Conservation (phyloP, 768 basidiomycete genomes). For the Hygrophoropsis aurantiaca region DNA sequence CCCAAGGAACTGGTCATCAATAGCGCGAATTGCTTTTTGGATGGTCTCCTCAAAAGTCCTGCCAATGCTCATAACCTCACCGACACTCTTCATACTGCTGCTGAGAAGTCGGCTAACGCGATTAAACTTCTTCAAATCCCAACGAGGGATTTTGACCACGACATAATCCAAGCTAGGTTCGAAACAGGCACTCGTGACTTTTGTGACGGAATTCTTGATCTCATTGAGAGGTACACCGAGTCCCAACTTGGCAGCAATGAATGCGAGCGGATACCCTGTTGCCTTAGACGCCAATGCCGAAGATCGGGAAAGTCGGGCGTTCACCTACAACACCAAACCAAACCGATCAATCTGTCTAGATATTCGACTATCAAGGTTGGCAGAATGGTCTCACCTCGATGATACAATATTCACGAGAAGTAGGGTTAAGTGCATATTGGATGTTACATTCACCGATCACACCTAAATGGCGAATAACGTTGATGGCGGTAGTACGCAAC, state of each 20-base stretch:
- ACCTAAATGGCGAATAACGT: conserved; percentile 97
- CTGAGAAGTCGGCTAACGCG: conserved; percentile 89
- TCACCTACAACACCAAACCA: conserved; percentile 49
- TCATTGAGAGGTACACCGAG: conserved; percentile 96
- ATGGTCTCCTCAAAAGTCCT: conserved; percentile 98
- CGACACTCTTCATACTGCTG: conserved; percentile 98
- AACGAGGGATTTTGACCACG: conserved; percentile 98
- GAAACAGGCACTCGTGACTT: conserved; percentile 95
- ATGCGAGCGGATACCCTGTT: conserved; percentile 96
- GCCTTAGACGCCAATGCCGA: conserved; percentile 98
- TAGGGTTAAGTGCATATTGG: conserved; percentile 95
- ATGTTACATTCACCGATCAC: conserved; percentile 99
- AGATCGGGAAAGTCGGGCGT: conserved; percentile 97
- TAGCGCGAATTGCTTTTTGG: conserved; percentile 95
- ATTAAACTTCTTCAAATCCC: conserved; percentile 98
- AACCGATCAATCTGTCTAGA: conserved; percentile 1
- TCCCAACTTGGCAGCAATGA: conserved; percentile 97
- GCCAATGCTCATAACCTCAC: conserved; percentile 99
- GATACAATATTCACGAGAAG: conserved; percentile 95
- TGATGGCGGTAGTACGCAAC: conserved; percentile 97
- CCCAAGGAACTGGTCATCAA: conserved; percentile 92
- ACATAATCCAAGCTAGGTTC: conserved; percentile 97
- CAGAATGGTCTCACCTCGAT: conserved; percentile 71
- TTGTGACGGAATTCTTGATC: conserved; percentile 97
- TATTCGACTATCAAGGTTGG: too few relatives aligned